Conservation (phyloP, 73 alveolate genomes). For the Tetrahymena elliotti region DNA sequence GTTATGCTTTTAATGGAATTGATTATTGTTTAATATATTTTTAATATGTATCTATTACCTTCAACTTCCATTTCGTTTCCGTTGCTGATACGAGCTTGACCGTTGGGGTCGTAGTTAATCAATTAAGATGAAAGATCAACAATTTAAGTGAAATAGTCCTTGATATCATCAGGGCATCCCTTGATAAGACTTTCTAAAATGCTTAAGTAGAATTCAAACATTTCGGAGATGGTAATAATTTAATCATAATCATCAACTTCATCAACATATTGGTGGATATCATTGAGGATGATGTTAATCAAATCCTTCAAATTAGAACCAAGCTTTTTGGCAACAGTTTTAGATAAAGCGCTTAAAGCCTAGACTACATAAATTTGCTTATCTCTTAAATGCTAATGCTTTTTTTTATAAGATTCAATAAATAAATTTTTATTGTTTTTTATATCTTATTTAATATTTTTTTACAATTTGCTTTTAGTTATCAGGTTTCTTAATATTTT, state of each 20-base stretch:
- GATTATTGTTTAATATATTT: background rate
- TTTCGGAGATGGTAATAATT: background rate
- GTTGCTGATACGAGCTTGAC: background rate
- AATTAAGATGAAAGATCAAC: background rate
- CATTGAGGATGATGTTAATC: background rate
- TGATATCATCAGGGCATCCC: background rate
- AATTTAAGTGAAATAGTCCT: background rate
- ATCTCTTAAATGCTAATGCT: background rate
- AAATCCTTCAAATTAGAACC: background rate
- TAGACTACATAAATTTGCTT: background rate
- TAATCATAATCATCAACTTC: background rate
- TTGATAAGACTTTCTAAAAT: background rate
- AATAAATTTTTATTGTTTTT: background rate
- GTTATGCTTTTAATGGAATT: background rate
- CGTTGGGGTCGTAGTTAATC: background rate
- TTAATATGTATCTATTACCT: background rate
- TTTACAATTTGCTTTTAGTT: background rate
- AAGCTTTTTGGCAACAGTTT: background rate
- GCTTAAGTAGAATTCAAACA: background rate
- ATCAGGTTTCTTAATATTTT: background rate
- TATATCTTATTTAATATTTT: background rate
- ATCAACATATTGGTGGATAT: background rate
- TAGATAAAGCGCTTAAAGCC: background rate
- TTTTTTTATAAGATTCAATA: background rate
- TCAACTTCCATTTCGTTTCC: background rate